Percentiles rank a stretch among this genome's conserved stretches.
phyloP scores from a whole-genome alignment of 768 basidiomycete genomes.

The Suillus brevipes region DNA sequence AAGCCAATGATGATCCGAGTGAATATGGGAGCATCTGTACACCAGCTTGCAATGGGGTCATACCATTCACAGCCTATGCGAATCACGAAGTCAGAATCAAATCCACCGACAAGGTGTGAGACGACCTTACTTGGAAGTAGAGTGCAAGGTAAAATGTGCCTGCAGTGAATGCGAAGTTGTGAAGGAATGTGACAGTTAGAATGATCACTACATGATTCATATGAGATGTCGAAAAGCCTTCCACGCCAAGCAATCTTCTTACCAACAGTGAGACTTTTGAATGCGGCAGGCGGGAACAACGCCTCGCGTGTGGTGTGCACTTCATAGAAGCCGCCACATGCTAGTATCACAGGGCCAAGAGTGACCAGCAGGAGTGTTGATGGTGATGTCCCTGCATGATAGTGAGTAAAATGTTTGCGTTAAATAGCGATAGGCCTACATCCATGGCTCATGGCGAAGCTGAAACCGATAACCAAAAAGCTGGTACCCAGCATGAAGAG shows the following conservation, averaged over 20 bases:
- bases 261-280: constrained; percentile 64
- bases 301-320: constrained; percentile 64
- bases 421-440: constrained; percentile 48
- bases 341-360: constrained; percentile 53
- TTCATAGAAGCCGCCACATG: constrained; percentile 68
- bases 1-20: constrained; percentile 80
- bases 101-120: constrained; percentile 4
- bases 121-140: constrained; percentile 67
- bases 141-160: constrained; percentile 86
- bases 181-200: constrained; percentile 71
- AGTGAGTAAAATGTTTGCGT: constrained; percentile 6
- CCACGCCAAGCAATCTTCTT: constrained; percentile 22
- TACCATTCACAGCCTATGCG: constrained; percentile 64
- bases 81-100: constrained; percentile 11
- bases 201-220: constrained; percentile 50
- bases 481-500: constrained; percentile 77
- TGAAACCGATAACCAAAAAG: constrained; percentile 76
- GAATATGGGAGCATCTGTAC: constrained; percentile 80
- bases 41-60: constrained; percentile 71
- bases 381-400: constrained; percentile 57
- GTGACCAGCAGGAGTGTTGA: constrained; percentile 62
- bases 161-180: constrained; percentile 80
- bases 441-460: constrained; percentile 64
- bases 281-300: constrained; percentile 66
- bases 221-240: constrained; percentile 13